Evolutionary conservation across 345 rosid species (phyloP).

Genomic region (Citrus inodora): DNA sequence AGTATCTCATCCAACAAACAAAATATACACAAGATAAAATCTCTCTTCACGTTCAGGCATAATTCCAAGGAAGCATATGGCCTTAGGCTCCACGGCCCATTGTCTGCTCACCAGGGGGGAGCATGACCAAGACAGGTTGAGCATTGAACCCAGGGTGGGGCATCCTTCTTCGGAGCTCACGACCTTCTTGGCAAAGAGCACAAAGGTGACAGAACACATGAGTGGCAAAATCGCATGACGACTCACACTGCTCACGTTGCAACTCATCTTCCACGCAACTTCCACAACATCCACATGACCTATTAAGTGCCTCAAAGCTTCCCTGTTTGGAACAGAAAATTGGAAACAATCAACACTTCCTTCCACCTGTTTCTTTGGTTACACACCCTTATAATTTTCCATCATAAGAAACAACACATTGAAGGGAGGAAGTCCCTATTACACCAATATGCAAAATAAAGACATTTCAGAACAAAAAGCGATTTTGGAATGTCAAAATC

Average conservation of each 20-base stretch:
- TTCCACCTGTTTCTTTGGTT: not conserved
- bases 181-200: slow-evolving; percentile 98
- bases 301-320: slow-evolving; percentile 68
- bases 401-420: not conserved
- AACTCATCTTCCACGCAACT: slow-evolving; percentile 63
- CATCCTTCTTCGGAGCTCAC: slow-evolving; percentile 83
- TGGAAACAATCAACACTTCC: not conserved
- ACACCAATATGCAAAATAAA: not conserved
- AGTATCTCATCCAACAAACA: not conserved
- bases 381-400: not conserved
- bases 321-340: slow-evolving; percentile 45
- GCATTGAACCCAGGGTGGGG: slow-evolving; percentile 84
- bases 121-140: slow-evolving; percentile 62
- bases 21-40: not conserved
- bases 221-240: slow-evolving; percentile 68
- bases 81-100: slow-evolving; percentile 61
- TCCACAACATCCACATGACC: slow-evolving; percentile 86
- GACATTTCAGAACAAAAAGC: not conserved
- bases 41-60: not conserved
- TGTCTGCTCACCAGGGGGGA: slow-evolving; percentile 71
- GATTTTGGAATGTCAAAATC: not conserved
- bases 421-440: not conserved
- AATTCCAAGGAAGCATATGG: not conserved
- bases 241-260: slow-evolving; percentile 72
- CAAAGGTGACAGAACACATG: slow-evolving; percentile 81